Conservation (phyloP, 202 grass and related monocot genomes). For the Elaeis oleifera region DNA sequence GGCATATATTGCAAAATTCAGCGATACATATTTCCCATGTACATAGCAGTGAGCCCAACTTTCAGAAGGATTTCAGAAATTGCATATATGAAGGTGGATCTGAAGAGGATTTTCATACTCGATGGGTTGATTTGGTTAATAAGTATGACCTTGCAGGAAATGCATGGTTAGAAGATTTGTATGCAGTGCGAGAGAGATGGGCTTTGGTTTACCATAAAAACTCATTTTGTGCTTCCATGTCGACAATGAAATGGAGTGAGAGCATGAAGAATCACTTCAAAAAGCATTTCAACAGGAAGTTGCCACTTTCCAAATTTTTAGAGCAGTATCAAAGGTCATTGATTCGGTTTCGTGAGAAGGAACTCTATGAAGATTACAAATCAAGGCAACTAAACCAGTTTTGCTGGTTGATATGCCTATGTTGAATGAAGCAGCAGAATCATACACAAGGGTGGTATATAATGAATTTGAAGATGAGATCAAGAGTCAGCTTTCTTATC, state of each 20-base stretch:
- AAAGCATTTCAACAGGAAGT: constrained; percentile 7
- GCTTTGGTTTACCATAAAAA: neutral
- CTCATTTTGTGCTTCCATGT: constrained; percentile 14
- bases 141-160: neutral
- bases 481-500: constrained; percentile 14
- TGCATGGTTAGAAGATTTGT: constrained; percentile 9
- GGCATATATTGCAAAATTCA: constrained; percentile 11
- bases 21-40: neutral
- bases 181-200: constrained; percentile 7
- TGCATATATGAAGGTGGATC: constrained; percentile 1
- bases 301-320: constrained; percentile 11
- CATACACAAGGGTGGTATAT: constrained; percentile 14
- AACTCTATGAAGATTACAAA: constrained; percentile 18
- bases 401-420: constrained; percentile 21
- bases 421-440: constrained; percentile 12
- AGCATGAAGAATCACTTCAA: constrained; percentile 12
- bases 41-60: neutral
- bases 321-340: constrained; percentile 1
- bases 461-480: constrained; percentile 10
- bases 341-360: constrained; percentile 12
- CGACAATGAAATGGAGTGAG: constrained; percentile 12
- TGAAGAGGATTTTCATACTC: constrained; percentile 3
- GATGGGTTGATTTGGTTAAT: constrained; percentile 3
- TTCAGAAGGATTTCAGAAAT: constrained; percentile 10
- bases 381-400: constrained; percentile 6